Percentiles rank a stretch among this genome's conserved stretches.
Evolutionary conservation across 2,329 filamentous ascomycete genomes (phyloP).

Genomic region (Colletotrichum theobromicola): DNA sequence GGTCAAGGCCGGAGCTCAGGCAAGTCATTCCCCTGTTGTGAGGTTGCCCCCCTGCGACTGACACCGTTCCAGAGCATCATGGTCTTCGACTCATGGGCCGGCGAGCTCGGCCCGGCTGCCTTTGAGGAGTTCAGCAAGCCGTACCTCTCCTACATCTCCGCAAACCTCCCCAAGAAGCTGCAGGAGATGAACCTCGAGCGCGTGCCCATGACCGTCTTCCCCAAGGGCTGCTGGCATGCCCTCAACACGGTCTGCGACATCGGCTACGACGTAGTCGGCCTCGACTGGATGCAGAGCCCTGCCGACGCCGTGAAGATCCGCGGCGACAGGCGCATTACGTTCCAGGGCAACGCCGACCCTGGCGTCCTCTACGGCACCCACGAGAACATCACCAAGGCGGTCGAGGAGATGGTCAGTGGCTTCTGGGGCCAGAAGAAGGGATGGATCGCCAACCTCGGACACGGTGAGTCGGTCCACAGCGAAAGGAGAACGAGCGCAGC

Average conservation of each 20-base stretch:
- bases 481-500: neutral
- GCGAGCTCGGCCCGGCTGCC: slow-evolving; percentile 82
- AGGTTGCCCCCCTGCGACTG: neutral
- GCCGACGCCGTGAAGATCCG: slow-evolving; percentile 83
- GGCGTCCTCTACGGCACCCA: slow-evolving; percentile 88
- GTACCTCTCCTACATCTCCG: slow-evolving; percentile 83
- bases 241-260: slow-evolving; percentile 85
- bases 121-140: slow-evolving; percentile 89
- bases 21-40: slow-evolving; percentile 35
- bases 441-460: slow-evolving; percentile 97
- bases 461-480: slow-evolving; percentile 67
- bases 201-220: slow-evolving; percentile 97
- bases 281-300: slow-evolving; percentile 95
- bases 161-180: slow-evolving; percentile 77
- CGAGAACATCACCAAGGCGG: slow-evolving; percentile 80
- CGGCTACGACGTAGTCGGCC: slow-evolving; percentile 90
- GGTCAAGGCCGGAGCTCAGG: slow-evolving; percentile 91
- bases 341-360: slow-evolving; percentile 96
- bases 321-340: slow-evolving; percentile 72
- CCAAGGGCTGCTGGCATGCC: slow-evolving; percentile 96
- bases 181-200: slow-evolving; percentile 75
- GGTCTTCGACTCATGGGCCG: slow-evolving; percentile 98
- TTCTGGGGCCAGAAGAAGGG: slow-evolving; percentile 86
- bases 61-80: slow-evolving; percentile 67
- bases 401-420: slow-evolving; percentile 85